phyloP scores from a whole-genome alignment of 2,329 filamentous ascomycete species.

The Rugonectria rugulosa region DNA sequence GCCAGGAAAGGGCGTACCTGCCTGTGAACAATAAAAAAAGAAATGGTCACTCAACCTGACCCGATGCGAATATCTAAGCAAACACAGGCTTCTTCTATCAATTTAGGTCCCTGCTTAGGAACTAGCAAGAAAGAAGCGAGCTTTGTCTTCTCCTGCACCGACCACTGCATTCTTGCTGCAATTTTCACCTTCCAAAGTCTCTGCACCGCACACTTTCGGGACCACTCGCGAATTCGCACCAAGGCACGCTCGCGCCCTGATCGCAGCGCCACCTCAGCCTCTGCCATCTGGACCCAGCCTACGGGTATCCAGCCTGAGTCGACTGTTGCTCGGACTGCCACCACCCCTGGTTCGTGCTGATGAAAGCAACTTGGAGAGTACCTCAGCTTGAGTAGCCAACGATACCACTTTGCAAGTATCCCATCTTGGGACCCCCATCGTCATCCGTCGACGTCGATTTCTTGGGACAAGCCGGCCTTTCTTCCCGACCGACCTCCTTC shows the following conservation, averaged over 20 bases:
- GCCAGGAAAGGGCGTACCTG: no score
- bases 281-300: conserved; percentile 11
- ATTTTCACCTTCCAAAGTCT: neutral
- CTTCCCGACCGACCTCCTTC: conserved; percentile 6
- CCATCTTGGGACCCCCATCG: neutral
- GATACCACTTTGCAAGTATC: neutral
- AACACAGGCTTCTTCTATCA: no score
- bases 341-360: conserved; percentile 10
- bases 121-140: no score
- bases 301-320: conserved; percentile 2
- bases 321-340: neutral
- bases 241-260: conserved; percentile 13
- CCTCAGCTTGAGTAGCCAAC: conserved; percentile 1
- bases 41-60: neutral
- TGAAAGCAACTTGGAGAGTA: conserved; percentile 9
- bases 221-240: conserved; percentile 14
- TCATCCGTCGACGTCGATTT: conserved; percentile 5
- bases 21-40: no score
- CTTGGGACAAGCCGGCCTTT: conserved; percentile 1
- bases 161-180: neutral
- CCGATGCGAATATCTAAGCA: no score
- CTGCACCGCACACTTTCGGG: conserved; percentile 12
- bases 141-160: neutral
- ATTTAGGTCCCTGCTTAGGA: no score
- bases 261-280: conserved; percentile 23